phyloP scores from a whole-genome alignment of 768 basidiomycete genomes.

The Hygrocybe punicea region DNA sequence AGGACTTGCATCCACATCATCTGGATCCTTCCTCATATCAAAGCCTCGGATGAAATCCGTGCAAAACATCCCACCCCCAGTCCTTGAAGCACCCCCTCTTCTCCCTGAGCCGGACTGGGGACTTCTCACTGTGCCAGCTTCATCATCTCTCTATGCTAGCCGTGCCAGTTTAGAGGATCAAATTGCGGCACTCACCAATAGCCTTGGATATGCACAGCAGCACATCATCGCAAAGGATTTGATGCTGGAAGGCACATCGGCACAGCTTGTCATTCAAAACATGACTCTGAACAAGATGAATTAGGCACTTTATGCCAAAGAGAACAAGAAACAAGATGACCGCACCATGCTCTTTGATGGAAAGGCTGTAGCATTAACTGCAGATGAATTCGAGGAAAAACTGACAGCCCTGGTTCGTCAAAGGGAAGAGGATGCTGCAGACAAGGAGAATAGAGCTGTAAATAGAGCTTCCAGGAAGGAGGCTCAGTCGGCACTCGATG shows the following conservation, averaged over 20 bases:
- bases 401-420: neutral
- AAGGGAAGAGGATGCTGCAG: neutral
- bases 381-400: neutral
- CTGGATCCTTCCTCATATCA: slow-evolving; percentile 24
- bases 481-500: neutral
- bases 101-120: neutral
- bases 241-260: neutral
- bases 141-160: neutral
- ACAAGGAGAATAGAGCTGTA: neutral
- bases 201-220: neutral
- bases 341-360: neutral
- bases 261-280: neutral
- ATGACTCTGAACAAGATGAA: neutral
- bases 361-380: neutral
- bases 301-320: neutral
- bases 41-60: slow-evolving; percentile 8
- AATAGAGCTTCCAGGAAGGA: neutral
- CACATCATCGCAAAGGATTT: neutral
- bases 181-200: neutral
- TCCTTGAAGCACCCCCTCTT: neutral
- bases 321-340: neutral
- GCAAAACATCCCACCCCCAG: neutral
- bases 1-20: slow-evolving; percentile 17
- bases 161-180: neutral
- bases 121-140: neutral